Base-by-base conservation (phyloP, 768 basidiomycete genomes). In the Termitomyces sp. region DNA sequence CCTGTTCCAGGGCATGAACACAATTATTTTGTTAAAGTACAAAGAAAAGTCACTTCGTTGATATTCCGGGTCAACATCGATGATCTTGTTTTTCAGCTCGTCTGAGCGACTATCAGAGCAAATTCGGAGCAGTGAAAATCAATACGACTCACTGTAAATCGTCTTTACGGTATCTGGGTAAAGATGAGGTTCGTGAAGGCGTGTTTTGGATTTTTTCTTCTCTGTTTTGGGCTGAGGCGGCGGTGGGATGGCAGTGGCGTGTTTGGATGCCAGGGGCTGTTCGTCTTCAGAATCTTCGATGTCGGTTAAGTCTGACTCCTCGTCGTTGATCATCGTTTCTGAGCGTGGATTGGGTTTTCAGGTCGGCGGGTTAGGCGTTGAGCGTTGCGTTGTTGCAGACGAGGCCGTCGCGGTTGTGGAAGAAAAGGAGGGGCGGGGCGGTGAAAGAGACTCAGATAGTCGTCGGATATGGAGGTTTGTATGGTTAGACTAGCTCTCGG, bases 61-160 rank as follows among this genome's bases (percentile, higher is more conserved):
- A 68, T 89, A 89, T 62, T 87, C 85, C 0, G 87, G 87, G 61
- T 89, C 77, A 8, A 89, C 74, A 58, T 87, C 79, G 46, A 89
- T 81, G 11, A 68, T 64, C 6, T 73, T 76, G 5, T 80, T 71
- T 3, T 76, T 65, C 35, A 87, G 78, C 64, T 81, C 78, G 55
- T 81, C 87, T 88, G 60, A 32, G 55, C 40, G 33, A 52, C 15
- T 53, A 13, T 42, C 7, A 56, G 40, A 39, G 35, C 52, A 45
- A 55, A 55, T 36, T 52, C 22, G 7, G 6, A 56, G 20, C 33
- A 50, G 20, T 42, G 20, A 55, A 56, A 38, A 15, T 12, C 22
- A 3, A 44, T 46, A 38, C 54, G 18, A 60, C 73, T 55, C 63
- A 82, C 84, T 77, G 61, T 79, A n/a, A 78, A 68, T 78, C 81